Evolutionary conservation across 2,329 filamentous ascomycete genomes (phyloP).

Genomic region (Aspergillus quadricinctus): DNA sequence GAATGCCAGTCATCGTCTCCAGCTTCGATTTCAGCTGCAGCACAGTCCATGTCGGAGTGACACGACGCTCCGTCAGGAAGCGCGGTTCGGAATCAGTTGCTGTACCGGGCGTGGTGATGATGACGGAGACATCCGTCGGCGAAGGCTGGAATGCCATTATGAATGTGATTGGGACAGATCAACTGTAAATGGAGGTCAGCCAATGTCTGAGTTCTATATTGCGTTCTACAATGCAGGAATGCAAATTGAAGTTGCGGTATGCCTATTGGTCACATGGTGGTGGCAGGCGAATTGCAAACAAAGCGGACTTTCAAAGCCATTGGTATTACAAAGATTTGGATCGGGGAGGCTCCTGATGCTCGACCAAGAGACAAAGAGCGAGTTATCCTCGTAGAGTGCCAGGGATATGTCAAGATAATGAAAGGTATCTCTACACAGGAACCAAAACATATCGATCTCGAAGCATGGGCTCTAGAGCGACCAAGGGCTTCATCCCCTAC

Average conservation of each 20-base stretch:
- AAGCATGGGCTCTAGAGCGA: neutral
- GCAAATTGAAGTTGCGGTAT: neutral
- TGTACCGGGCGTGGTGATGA: conserved; percentile 31
- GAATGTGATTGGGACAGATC: neutral
- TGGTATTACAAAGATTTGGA: neutral
- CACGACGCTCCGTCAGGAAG: conserved; percentile 74
- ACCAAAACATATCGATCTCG: neutral
- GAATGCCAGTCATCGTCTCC: conserved; percentile 88
- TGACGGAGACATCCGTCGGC: conserved; percentile 36
- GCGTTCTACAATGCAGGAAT: neutral
- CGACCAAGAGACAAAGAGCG: neutral
- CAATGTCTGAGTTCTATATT: neutral
- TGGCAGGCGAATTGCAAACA: neutral
- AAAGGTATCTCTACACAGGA: neutral
- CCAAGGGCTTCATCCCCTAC: neutral
- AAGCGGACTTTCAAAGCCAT: neutral
- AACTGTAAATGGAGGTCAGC: neutral
- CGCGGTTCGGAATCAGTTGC: conserved; percentile 23
- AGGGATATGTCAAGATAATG: neutral
- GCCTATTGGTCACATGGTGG: neutral
- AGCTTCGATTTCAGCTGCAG: conserved; percentile 78
- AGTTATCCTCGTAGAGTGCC: neutral
- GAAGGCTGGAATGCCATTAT: conserved; percentile 36
- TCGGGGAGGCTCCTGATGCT: neutral
- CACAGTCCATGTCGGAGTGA: conserved; percentile 90